Conservation (phyloP, 176 grass and related monocot species). For the Rhipidocladum racemiflorum region DNA sequence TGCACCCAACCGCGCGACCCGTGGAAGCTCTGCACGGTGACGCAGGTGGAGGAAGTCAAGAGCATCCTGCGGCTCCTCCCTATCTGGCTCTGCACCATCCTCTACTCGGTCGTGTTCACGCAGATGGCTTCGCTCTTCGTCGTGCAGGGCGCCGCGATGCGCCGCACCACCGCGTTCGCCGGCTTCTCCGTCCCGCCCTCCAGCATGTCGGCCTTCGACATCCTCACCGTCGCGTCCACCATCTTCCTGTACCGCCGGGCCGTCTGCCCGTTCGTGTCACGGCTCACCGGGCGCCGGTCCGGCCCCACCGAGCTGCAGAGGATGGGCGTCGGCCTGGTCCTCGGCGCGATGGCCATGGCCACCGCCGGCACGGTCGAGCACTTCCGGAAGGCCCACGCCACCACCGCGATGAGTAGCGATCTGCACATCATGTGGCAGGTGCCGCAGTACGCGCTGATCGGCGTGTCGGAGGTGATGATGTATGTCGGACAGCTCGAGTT, state of each 20-base stretch:
- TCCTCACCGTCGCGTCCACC: constrained; percentile 60
- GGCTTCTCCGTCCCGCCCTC: constrained; percentile 70
- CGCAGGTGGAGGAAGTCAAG: constrained; percentile 87
- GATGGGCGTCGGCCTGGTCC: constrained; percentile 79
- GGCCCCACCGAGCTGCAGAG: constrained; percentile 74
- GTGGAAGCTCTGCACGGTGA: constrained; percentile 85
- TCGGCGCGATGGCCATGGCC: constrained; percentile 73
- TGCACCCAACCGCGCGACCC: constrained; percentile 39
- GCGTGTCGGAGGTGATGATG: constrained; percentile 95
- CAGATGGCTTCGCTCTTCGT: constrained; percentile 98
- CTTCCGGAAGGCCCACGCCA: constrained; percentile 41
- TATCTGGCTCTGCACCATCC: constrained; percentile 96
- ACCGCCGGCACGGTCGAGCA: constrained; percentile 72
- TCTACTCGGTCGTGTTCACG: constrained; percentile 96
- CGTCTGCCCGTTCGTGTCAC: constrained; percentile 48
- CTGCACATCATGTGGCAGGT: constrained; percentile 90
- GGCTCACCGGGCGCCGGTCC: constrained; percentile 21
- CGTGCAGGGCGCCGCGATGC: constrained; percentile 87
- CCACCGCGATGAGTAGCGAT: constrained; percentile 36
- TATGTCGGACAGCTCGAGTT: constrained; percentile 96
- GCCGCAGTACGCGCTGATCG: constrained; percentile 81
- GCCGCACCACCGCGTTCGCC: constrained; percentile 32
- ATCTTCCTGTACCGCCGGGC: constrained; percentile 79
- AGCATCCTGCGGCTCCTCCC: constrained; percentile 77
- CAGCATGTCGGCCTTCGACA: constrained; percentile 95